phyloP scores from a whole-genome alignment of 2,329 filamentous ascomycete species.

The Clonostachys rosea region DNA sequence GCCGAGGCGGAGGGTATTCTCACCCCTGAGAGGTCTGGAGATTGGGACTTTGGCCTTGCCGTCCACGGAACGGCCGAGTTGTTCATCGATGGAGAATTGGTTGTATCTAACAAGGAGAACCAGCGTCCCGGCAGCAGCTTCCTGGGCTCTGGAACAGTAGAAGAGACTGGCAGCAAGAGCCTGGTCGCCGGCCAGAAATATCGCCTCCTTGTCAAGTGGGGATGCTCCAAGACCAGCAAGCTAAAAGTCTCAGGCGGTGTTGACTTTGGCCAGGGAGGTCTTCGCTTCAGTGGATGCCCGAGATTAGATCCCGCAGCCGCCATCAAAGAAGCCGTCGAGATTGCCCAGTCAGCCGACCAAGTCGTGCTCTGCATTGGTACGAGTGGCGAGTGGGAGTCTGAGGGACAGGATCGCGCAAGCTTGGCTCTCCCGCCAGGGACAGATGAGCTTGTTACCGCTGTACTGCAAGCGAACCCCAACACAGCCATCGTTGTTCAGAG shows the following conservation, averaged over 20 bases:
- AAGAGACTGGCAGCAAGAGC: slow-evolving; percentile 12
- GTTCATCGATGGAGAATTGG: slow-evolving; percentile 21
- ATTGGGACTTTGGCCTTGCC: slow-evolving; percentile 22
- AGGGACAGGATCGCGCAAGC: slow-evolving; percentile 73
- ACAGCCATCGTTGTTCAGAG: slow-evolving; percentile 73
- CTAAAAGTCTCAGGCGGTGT: slow-evolving; percentile 49
- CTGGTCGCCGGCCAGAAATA: slow-evolving; percentile 4
- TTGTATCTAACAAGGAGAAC: slow-evolving; percentile 20
- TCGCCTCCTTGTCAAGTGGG: slow-evolving; percentile 6
- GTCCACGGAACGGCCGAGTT: slow-evolving; percentile 21
- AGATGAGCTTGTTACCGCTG: slow-evolving; percentile 63
- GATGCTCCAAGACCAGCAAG: slow-evolving; percentile 6
- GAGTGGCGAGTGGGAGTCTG: slow-evolving; percentile 77
- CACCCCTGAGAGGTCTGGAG: slow-evolving; percentile 2
- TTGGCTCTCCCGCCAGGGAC: slow-evolving; percentile 71
- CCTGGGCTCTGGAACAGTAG: slow-evolving; percentile 22
- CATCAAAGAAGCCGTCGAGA: slow-evolving; percentile 59
- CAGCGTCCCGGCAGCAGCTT: slow-evolving; percentile 25
- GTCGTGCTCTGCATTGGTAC: slow-evolving; percentile 75
- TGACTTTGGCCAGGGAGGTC: slow-evolving; percentile 29
- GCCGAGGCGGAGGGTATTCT: not conserved
- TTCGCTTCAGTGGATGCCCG: slow-evolving; percentile 27
- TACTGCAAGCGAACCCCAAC: slow-evolving; percentile 62
- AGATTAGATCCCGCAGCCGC: slow-evolving; percentile 42
- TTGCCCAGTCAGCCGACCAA: slow-evolving; percentile 68